Conservation (phyloP, 140 eudicot species). For the Ambrosia hybrid region DNA sequence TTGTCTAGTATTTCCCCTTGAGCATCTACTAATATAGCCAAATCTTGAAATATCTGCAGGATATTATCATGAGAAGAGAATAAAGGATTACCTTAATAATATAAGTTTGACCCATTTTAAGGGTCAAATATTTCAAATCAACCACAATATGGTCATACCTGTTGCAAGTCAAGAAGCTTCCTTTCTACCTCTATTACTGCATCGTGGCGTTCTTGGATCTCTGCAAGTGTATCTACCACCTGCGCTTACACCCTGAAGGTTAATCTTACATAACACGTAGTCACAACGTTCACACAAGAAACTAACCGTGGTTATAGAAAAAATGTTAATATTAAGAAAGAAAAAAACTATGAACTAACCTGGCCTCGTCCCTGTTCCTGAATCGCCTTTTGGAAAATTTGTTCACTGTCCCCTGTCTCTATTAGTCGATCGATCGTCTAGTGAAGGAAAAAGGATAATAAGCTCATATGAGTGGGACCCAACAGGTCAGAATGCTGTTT, state of each 20-base stretch:
- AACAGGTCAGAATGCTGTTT: background rate
- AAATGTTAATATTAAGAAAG: background rate
- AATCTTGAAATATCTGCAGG: slow-evolving; percentile 82
- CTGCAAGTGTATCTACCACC: slow-evolving; percentile 89
- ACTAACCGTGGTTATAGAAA: slow-evolving; percentile 8
- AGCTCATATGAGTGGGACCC: background rate
- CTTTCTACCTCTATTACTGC: slow-evolving; percentile 83
- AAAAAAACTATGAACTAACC: slow-evolving; percentile 37
- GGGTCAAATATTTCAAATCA: background rate
- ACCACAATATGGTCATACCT: slow-evolving; percentile 43
- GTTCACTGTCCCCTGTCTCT: slow-evolving; percentile 94
- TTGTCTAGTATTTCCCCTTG: slow-evolving; percentile 92
- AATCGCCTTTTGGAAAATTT: slow-evolving; percentile 80
- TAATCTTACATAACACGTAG: background rate
- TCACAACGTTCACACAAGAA: background rate
- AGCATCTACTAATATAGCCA: slow-evolving; percentile 89
- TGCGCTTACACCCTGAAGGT: slow-evolving; percentile 30
- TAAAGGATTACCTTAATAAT: too few species aligned
- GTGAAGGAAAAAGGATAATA: slow-evolving; percentile 11
- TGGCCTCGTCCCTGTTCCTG: slow-evolving; percentile 86
- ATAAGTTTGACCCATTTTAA: background rate
- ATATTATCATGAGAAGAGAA: background rate
- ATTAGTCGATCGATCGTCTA: slow-evolving; percentile 88
- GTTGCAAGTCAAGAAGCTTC: slow-evolving; percentile 88
- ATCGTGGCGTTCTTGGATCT: slow-evolving; percentile 92